Evolutionary conservation across 2,329 filamentous ascomycete genomes (phyloP).

Genomic region (Stachybotrys chartarum): DNA sequence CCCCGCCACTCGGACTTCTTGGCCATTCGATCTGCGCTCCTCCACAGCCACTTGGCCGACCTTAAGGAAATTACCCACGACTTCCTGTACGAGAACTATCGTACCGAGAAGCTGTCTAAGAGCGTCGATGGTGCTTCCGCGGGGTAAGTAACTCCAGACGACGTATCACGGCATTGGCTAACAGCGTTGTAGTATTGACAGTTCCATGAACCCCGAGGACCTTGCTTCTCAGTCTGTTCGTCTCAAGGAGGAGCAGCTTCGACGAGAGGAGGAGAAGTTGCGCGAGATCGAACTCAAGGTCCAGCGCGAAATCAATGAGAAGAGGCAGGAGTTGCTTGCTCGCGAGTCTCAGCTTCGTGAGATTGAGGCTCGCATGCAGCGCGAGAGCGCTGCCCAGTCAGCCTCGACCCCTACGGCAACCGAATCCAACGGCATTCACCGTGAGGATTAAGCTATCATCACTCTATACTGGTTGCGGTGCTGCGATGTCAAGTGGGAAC

Average conservation of each 20-base stretch:
- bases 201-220: slow-evolving; percentile 94
- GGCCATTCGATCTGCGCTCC: slow-evolving; percentile 88
- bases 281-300: slow-evolving; percentile 99
- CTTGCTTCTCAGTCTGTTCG: slow-evolving; percentile 94
- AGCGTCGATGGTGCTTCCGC: slow-evolving; percentile 86
- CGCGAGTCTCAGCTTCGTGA: slow-evolving; percentile 98
- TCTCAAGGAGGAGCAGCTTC: slow-evolving; percentile 98
- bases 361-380: slow-evolving; percentile 95
- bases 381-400: slow-evolving; percentile 57
- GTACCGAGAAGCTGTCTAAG: slow-evolving; percentile 99
- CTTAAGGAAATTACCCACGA: slow-evolving; percentile 99
- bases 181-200: slow-evolving; percentile 47
- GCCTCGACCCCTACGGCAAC: slow-evolving; percentile 25
- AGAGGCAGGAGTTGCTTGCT: slow-evolving; percentile 94
- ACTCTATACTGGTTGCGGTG: neutral
- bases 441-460: slow-evolving; percentile 29
- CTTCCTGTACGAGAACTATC: slow-evolving; percentile 99
- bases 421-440: slow-evolving; percentile 50
- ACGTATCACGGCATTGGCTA: slow-evolving; percentile 14
- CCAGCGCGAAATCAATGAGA: slow-evolving; percentile 99
- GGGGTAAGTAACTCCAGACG: slow-evolving; percentile 59
- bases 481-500: slow-evolving; percentile 21
- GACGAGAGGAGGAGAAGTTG: slow-evolving; percentile 98
- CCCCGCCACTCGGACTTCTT: slow-evolving; percentile 98
- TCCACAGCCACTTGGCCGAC: slow-evolving; percentile 96